Percentiles rank a stretch among this genome's conserved stretches.
Conservation (phyloP, 2,329 filamentous ascomycete species). For the Aspergillus eucalypticola region DNA sequence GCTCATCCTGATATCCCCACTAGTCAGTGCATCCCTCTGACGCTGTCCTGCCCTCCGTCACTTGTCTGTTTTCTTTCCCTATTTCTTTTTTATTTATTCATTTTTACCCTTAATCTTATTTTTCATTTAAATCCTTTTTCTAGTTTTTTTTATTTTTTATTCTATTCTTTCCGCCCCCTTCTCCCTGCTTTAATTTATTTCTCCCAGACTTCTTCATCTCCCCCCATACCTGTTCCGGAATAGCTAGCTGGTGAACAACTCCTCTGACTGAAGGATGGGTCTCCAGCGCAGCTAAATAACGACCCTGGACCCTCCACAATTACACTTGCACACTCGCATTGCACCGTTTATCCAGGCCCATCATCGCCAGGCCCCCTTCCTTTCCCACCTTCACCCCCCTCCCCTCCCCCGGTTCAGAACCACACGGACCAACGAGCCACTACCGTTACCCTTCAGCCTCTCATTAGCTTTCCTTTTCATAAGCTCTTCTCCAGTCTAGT, state of each 20-base stretch:
- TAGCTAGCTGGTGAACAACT: conserved; percentile 19
- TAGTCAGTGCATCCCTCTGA: conserved; percentile 22
- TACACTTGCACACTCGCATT: conserved; percentile 26
- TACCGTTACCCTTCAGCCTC: conserved; percentile 23
- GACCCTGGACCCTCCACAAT: conserved; percentile 43
- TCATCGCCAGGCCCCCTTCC: conserved; percentile 14
- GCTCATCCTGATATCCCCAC: conserved; percentile 34
- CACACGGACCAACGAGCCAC: conserved; percentile 29
- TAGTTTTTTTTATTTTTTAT: conserved; percentile 16
- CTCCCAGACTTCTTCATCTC: conserved; percentile 6
- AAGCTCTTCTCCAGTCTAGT: conserved; percentile 24
- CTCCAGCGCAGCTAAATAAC: conserved; percentile 41
- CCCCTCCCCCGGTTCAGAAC: conserved; percentile 26
- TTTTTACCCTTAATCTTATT: conserved; percentile 16
- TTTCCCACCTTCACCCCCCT: background rate
- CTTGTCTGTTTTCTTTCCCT: conserved; percentile 18
- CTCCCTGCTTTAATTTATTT: conserved; percentile 8
- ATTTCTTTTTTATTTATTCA: conserved; percentile 15
- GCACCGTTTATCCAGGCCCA: conserved; percentile 25
- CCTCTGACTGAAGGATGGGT: conserved; percentile 28
- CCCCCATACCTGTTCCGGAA: conserved; percentile 18
- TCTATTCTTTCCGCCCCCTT: conserved; percentile 16
- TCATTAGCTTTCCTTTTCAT: conserved; percentile 27
- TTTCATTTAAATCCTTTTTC: conserved; percentile 15
- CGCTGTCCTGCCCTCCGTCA: conserved; percentile 18